Percentiles rank a stretch among this genome's conserved stretches.
These are phyloP conservation scores for Capsella rubella DNA, from an alignment of 441 rosid species.

Conservation along the genomic window DNA sequence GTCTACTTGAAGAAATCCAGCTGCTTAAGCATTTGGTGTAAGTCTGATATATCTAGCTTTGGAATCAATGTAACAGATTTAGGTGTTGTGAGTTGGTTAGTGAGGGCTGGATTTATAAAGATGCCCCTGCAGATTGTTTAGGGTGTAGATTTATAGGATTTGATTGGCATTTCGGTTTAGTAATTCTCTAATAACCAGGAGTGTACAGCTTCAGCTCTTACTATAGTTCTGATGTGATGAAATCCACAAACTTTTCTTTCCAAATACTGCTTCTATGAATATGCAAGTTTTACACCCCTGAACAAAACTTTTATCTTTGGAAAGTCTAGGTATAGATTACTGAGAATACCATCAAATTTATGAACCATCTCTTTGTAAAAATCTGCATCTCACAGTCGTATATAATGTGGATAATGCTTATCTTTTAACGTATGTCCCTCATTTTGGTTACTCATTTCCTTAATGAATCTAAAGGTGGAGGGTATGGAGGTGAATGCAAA, in stretches of 20 bases:
- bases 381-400: not conserved
- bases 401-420: constrained; percentile 3
- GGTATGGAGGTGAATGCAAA: constrained; percentile 90
- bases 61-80: not conserved
- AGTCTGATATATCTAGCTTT: constrained; percentile 5
- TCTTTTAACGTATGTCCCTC: not conserved
- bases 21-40: constrained; percentile 1
- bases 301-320: not conserved
- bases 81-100: not conserved
- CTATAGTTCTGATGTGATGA: not conserved
- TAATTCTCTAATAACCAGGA: not conserved
- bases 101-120: not conserved
- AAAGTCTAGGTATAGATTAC: not conserved
- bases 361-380: constrained; percentile 6
- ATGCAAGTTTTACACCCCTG: not conserved
- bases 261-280: not conserved
- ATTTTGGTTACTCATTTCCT: not conserved
- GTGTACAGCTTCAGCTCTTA: constrained; percentile 13
- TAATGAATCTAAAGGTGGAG: constrained; percentile 62
- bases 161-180: not conserved
- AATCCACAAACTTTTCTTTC: not conserved
- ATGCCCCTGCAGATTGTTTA: not conserved
- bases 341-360: not conserved
- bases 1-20: not conserved
- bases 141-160: not conserved